These are phyloP conservation scores for Kwoniella pini DNA, from an alignment of 768 basidiomycete species.

Conservation along the genomic window DNA sequence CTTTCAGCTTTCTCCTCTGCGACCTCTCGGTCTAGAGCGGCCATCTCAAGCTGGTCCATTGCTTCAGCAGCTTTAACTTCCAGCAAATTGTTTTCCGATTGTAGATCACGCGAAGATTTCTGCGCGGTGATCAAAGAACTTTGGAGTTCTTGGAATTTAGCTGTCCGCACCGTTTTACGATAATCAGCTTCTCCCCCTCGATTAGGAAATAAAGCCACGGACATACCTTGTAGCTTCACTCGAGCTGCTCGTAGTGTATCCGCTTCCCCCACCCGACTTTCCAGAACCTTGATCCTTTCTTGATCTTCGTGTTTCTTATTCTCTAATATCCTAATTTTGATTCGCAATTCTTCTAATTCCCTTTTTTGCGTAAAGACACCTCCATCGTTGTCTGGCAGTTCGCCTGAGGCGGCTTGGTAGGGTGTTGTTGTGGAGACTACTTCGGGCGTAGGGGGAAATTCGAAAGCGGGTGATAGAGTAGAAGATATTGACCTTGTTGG, in stretches of 20 bases:
- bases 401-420: background rate
- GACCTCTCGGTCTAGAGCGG: slow-evolving; percentile 91
- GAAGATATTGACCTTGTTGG: slow-evolving; percentile 20
- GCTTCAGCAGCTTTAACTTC: slow-evolving; percentile 73
- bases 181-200: slow-evolving; percentile 6
- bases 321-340: slow-evolving; percentile 82
- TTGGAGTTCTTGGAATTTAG: slow-evolving; percentile 77
- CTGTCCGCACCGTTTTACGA: slow-evolving; percentile 45
- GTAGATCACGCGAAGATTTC: slow-evolving; percentile 71
- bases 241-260: slow-evolving; percentile 77
- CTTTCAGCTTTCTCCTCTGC: slow-evolving; percentile 89
- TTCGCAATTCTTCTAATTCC: slow-evolving; percentile 69
- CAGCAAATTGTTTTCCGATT: slow-evolving; percentile 71
- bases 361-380: slow-evolving; percentile 35
- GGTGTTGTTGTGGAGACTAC: background rate
- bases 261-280: slow-evolving; percentile 78
- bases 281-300: slow-evolving; percentile 77
- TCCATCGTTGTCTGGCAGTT: slow-evolving; percentile 25
- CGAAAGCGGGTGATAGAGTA: slow-evolving; percentile 12
- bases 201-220: background rate
- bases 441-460: background rate
- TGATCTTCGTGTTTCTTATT: slow-evolving; percentile 82
- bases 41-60: slow-evolving; percentile 90
- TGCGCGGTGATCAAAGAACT: slow-evolving; percentile 73
- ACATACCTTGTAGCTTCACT: slow-evolving; percentile 74